Base-by-base conservation (phyloP, 805 yeast genomes). In the Pichia sporocuriosa region DNA sequence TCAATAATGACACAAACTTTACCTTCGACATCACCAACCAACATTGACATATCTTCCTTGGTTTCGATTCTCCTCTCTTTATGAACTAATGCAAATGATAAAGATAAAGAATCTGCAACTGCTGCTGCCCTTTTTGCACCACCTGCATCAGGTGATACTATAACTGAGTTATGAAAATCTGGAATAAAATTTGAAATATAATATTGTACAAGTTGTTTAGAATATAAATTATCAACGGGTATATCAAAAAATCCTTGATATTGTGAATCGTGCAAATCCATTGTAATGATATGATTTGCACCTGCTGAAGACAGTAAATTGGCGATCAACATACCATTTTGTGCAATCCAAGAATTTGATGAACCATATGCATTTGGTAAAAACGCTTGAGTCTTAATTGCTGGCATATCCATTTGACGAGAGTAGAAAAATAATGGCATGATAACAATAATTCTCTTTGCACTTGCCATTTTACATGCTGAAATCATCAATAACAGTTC, bases 101-200 rank as follows among this genome's bases (percentile, higher is more conserved):
- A 75, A 16, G 86, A 88, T 44, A 93, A 66, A 1, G 84, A 75
- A 64, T 93, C 99, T 2, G 98, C 98, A 46, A 93, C 75, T 1
- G 90, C 82, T 1, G 96, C 85, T 25, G 98, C 97, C 50, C 98
- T 70, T 62, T 93, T 93, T 37, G 98, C 99, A 48, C 99, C 99
- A 57, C 99, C 99, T 19, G 97, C 93, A 64, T 93, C 99, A 0
- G 99, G 99, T 1, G 96, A 87, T 26, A 93, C 97, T 53, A 93
- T 79, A 7, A 93, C 95, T 32, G 90, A 84, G 31, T 88, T 82
- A 50, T 76, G 76, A 58, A 79, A 86, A 47, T 84, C 64, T n/a
- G 94, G 90, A 42, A 93, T 79, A 48, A 72, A 70, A 44, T 81
- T 79, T 19, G 77, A 70, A 46, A 93, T 88, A 63, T 88, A 93